Percentiles rank a stretch among this genome's conserved stretches.
Evolutionary conservation across 495 filamentous ascomycete species (phyloP).

Genomic region (Talaromyces proteolyticus): DNA sequence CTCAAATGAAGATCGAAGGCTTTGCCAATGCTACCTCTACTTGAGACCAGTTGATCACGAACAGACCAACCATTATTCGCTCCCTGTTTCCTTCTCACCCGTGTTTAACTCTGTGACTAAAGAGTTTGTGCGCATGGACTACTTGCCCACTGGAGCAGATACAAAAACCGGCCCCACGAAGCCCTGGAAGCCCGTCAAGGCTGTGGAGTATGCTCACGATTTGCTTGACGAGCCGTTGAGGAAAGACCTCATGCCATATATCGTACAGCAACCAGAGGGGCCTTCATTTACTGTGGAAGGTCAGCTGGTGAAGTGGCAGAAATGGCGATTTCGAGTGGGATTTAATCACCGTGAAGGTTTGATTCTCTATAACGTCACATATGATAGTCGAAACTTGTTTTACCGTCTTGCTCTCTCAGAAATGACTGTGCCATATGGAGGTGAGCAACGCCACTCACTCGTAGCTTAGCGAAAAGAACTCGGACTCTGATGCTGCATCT

Average conservation of each 20-base stretch:
- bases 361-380: slow-evolving; percentile 57
- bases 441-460: too few relatives aligned
- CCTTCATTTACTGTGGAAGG: slow-evolving; percentile 54
- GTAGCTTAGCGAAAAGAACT: too few relatives aligned
- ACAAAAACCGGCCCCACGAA: slow-evolving; percentile 23
- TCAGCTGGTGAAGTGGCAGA: slow-evolving; percentile 51
- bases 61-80: slow-evolving; percentile 67
- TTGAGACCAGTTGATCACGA: slow-evolving; percentile 30
- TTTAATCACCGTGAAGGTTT: slow-evolving; percentile 59
- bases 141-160: slow-evolving; percentile 33
- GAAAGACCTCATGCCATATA: slow-evolving; percentile 65
- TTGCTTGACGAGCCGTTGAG: slow-evolving; percentile 42
- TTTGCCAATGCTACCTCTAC: slow-evolving; percentile 42
- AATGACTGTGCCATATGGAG: slow-evolving; percentile 61
- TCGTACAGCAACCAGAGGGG: slow-evolving; percentile 72
- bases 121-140: slow-evolving; percentile 54
- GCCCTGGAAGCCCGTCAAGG: slow-evolving; percentile 44
- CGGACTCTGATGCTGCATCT: too few relatives aligned
- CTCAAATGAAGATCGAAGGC: slow-evolving; percentile 25
- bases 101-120: slow-evolving; percentile 61
- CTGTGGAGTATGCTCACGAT: slow-evolving; percentile 44
- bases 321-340: slow-evolving; percentile 59
- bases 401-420: slow-evolving; percentile 68
- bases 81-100: slow-evolving; percentile 72
- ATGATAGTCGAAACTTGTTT: slow-evolving; percentile 60